These are phyloP conservation scores for Psilocybe azurescens DNA, from an alignment of 768 basidiomycete genomes.

Conservation along the genomic window DNA sequence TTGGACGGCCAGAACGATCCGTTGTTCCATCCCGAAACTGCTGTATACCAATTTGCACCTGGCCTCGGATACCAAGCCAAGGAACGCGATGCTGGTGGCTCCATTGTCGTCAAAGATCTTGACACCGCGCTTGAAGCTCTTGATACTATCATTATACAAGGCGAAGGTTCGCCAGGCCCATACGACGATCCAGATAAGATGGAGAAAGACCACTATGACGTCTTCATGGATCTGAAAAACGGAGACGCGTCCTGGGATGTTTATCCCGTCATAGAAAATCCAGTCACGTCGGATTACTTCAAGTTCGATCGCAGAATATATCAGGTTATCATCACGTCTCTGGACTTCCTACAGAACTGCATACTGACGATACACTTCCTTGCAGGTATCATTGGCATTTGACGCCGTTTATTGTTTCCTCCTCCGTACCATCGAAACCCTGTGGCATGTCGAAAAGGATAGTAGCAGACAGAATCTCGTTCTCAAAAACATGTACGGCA, in stretches of 20 bases:
- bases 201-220: constrained; percentile 25
- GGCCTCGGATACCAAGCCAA: constrained; percentile 19
- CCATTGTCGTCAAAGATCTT: constrained; percentile 23
- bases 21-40: constrained; percentile 13
- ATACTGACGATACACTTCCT: background rate
- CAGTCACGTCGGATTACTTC: constrained; percentile 23
- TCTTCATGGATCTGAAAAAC: constrained; percentile 25
- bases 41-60: constrained; percentile 17
- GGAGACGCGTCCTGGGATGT: constrained; percentile 19
- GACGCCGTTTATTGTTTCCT: constrained; percentile 32
- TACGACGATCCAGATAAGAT: constrained; percentile 21
- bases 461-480: constrained; percentile 19
- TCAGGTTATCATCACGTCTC: background rate
- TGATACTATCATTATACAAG: constrained; percentile 28
- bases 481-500: constrained; percentile 27
- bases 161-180: constrained; percentile 25
- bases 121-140: constrained; percentile 22
- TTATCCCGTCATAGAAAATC: constrained; percentile 22
- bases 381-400: constrained; percentile 27
- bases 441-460: constrained; percentile 25
- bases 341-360: background rate
- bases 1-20: constrained; percentile 5
- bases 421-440: constrained; percentile 27
- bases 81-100: constrained; percentile 19
- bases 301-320: constrained; percentile 18